Evolutionary conservation across 257 asterid species (phyloP).

Genomic region (Prunella vulgaris): DNA sequence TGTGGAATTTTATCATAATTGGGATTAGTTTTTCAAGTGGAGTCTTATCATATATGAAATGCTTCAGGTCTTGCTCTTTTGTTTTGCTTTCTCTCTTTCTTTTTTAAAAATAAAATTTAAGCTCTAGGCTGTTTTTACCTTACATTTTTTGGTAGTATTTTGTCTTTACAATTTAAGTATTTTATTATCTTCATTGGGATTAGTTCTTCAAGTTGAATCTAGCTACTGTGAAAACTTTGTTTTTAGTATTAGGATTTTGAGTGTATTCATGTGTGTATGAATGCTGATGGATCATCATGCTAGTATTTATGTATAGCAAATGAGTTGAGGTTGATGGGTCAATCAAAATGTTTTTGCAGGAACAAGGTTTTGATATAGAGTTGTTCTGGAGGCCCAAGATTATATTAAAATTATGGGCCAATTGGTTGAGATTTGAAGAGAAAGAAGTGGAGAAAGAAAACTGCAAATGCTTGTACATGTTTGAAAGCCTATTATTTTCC

Average conservation of each 20-base stretch:
- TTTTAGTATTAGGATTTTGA: background rate
- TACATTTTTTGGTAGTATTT: background rate
- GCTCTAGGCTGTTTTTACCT: background rate
- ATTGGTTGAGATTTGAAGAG: constrained; percentile 25
- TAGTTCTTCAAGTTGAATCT: background rate
- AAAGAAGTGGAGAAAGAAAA: constrained; percentile 13
- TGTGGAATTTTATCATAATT: background rate
- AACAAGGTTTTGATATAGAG: constrained; percentile 82
- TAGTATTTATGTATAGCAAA: background rate
- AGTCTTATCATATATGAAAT: background rate
- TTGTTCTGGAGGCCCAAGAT: constrained; percentile 21
- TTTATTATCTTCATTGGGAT: background rate
- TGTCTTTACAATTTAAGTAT: background rate
- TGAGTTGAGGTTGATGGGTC: constrained; percentile 19
- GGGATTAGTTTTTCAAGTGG: background rate
- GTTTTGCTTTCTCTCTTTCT: background rate
- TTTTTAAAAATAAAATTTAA: background rate
- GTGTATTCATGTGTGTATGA: background rate
- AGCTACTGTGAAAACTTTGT: background rate
- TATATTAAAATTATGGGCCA: constrained; percentile 17
- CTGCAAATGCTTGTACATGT: constrained; percentile 26
- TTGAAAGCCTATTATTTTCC: constrained; percentile 19
- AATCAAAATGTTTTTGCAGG: constrained; percentile 44
- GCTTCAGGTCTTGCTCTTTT: background rate
- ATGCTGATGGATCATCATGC: constrained; percentile 4